A percentile compares a stretch with the other conserved stretches of the same genome.
phyloP scores from a whole-genome alignment of 441 rosid species.

The Gossypium lobatum region DNA sequence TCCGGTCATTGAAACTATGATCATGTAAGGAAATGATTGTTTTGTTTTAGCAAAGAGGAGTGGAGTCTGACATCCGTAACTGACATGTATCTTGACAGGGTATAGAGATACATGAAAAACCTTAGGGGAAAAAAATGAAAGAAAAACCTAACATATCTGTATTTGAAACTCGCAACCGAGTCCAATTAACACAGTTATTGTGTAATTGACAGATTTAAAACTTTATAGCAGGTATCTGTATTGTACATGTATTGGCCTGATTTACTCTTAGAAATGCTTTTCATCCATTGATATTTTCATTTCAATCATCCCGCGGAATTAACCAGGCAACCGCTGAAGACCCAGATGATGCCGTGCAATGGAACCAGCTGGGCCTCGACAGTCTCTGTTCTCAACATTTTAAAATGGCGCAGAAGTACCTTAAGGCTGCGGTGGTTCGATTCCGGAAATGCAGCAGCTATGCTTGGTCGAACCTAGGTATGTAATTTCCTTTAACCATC shows the following conservation, averaged over 20 bases:
- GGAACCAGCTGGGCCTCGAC: constrained; percentile 97
- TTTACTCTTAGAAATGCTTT: background rate
- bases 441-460: constrained; percentile 61
- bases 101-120: background rate
- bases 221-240: background rate
- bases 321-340: constrained; percentile 81
- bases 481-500: background rate
- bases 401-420: constrained; percentile 70
- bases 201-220: background rate
- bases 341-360: constrained; percentile 76
- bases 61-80: background rate
- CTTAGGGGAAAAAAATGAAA: background rate
- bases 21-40: background rate
- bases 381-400: constrained; percentile 62
- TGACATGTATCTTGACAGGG: background rate
- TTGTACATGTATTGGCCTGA: background rate
- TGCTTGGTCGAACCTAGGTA: constrained; percentile 91
- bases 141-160: background rate
- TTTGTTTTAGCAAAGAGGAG: background rate
- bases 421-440: constrained; percentile 68
- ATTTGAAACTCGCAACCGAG: background rate
- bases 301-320: constrained; percentile 11
- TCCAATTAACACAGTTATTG: background rate
- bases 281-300: background rate
- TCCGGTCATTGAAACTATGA: background rate